phyloP scores from a whole-genome alignment of 2,329 filamentous ascomycete species.

The Geosmithia morbida region DNA sequence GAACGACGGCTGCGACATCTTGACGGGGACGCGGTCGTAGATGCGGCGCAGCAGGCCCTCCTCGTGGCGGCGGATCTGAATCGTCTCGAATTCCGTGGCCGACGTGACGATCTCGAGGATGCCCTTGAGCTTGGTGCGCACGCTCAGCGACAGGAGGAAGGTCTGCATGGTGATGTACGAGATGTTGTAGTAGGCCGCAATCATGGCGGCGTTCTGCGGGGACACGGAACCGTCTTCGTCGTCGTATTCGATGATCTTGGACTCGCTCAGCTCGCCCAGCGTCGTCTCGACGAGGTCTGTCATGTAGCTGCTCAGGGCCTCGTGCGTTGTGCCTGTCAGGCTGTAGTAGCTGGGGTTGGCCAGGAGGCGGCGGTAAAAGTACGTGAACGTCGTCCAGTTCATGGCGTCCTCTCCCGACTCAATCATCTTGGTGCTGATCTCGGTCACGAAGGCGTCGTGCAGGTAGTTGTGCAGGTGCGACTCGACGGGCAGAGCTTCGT shows the following conservation, averaged over 20 bases:
- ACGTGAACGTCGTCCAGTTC: constrained; percentile 97
- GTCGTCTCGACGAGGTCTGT: constrained; percentile 92
- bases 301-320: constrained; percentile 84
- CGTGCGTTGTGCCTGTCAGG: constrained; percentile 74
- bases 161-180: constrained; percentile 99
- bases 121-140: constrained; percentile 87
- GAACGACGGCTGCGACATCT: constrained; percentile 75
- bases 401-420: constrained; percentile 92
- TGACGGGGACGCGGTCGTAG: constrained; percentile 88
- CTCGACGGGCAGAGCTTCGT: constrained; percentile 90
- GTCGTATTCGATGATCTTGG: constrained; percentile 90
- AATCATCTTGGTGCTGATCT: constrained; percentile 93
- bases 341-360: constrained; percentile 97
- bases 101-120: constrained; percentile 95
- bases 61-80: constrained; percentile 89
- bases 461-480: constrained; percentile 85
- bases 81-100: constrained; percentile 88
- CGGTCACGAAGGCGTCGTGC: constrained; percentile 91
- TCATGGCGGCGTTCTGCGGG: constrained; percentile 93
- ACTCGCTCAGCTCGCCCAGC: constrained; percentile 76
- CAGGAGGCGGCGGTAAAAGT: constrained; percentile 88
- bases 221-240: constrained; percentile 84
- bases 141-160: constrained; percentile 78
- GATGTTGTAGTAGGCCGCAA: constrained; percentile 97
- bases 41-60: constrained; percentile 77